phyloP scores from a whole-genome alignment of 2,329 filamentous ascomycete genomes.

The Sarocladium strictum region DNA sequence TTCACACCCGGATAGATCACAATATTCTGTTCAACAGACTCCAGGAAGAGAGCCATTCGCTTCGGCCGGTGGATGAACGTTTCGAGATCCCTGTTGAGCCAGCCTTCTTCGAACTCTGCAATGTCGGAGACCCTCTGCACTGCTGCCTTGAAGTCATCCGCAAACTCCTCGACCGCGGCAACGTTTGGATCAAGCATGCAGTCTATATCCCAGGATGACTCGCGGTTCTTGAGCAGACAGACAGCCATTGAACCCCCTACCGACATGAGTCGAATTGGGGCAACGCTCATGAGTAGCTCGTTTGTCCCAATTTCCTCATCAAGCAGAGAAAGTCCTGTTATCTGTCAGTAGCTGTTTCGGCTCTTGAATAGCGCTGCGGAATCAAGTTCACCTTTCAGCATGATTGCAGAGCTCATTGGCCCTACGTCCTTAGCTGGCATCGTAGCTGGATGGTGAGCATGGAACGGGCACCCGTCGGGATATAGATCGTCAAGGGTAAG shows the following conservation, averaged over 20 bases:
- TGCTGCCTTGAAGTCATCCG: slow-evolving; percentile 13
- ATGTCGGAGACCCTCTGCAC: slow-evolving; percentile 12
- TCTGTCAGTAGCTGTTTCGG: too few relatives aligned
- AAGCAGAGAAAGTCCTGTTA: slow-evolving; percentile 17
- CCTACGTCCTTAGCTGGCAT: too few relatives aligned
- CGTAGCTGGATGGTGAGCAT: too few relatives aligned
- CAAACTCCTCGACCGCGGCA: slow-evolving; percentile 16
- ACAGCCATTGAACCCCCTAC: slow-evolving; percentile 19
- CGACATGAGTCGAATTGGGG: slow-evolving; percentile 20
- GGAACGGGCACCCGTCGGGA: too few relatives aligned
- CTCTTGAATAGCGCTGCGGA: too few relatives aligned
- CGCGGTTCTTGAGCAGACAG: slow-evolving; percentile 16
- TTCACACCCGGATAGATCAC: slow-evolving; percentile 17
- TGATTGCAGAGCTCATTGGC: too few relatives aligned
- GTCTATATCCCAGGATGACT: slow-evolving; percentile 19
- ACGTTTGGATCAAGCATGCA: slow-evolving; percentile 21
- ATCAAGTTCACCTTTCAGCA: too few relatives aligned
- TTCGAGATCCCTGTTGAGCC: slow-evolving; percentile 19
- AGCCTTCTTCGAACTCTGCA: slow-evolving; percentile 12
- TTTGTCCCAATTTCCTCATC: slow-evolving; percentile 18
- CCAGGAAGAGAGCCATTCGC: slow-evolving; percentile 17
- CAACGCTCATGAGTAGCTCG: slow-evolving; percentile 20
- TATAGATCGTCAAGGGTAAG: too few relatives aligned
- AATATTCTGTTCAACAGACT: slow-evolving; percentile 18
- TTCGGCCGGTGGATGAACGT: slow-evolving; percentile 15